Evolutionary conservation across 768 basidiomycete species (phyloP), one percentile per base, ranked within the genome.

Genomic region (Boletellus ananiceps): DNA sequence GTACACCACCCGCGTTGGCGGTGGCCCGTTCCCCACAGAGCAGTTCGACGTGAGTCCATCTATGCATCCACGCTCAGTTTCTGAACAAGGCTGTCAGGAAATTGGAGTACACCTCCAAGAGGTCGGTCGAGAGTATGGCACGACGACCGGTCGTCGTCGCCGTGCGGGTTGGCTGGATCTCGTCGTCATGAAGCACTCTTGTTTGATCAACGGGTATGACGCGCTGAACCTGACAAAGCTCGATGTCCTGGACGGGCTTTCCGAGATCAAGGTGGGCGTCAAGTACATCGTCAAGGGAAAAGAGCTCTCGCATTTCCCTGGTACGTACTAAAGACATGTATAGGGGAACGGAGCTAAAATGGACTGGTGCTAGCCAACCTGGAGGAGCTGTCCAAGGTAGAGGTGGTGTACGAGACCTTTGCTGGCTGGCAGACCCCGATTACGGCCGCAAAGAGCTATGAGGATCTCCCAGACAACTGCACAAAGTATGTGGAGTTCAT

Each of bases 151-250:
- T 7, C 83, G 96, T 25, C 75, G 88, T 33, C 79, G 96, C 50
- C 86, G 96, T 46, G 92, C 93, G 68, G 96, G 96, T 12, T 99
- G 96, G 96, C 82, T 99, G 39, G 96, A 99, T 69, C 76, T 98
- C 13, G 91, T 97, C 48, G 92, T 97, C 36, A 79, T 99, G 76
- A 86, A 83, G 66, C 86, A 97, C 69, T 98, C 95, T 7, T 82
- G 76, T 63, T 71, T 90, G 54, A 91, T 99, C 78, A 99, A 99
- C 68, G 96, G 96, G 32, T 99, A 98, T 68, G 92, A 95, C 61
- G 65, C 71, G 40, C 74, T 98, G 54, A 99, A 99, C 70, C 77
- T 99, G 57, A 99, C 96, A 42, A 99, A 99, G 67, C 82, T 99
- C 40, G 96, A 99, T 60, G 75, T 99, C 14, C 77, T 99, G 42